These are phyloP conservation scores for Wallacemonas sp. DNA, from an alignment of 208 protist species.

Conservation along the genomic window DNA sequence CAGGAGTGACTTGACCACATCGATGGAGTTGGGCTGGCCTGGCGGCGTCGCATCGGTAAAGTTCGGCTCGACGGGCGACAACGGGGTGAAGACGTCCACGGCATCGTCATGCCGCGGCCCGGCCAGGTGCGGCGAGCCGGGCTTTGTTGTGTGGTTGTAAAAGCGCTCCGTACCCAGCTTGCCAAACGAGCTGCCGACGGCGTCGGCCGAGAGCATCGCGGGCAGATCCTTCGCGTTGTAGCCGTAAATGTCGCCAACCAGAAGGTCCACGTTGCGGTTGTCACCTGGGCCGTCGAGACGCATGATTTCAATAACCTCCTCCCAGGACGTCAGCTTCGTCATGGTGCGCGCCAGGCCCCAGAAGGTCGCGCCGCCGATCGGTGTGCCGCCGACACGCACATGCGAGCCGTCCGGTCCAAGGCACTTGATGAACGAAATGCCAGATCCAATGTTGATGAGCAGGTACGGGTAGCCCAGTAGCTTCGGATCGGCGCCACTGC, in stretches of 20 bases:
- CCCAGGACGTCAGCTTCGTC: slow-evolving; percentile 93
- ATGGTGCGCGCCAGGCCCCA: slow-evolving; percentile 95
- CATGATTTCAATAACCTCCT: slow-evolving; percentile 95
- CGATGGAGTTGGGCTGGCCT: slow-evolving; percentile 42
- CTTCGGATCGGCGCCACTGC: slow-evolving; percentile 25
- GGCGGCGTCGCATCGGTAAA: slow-evolving; percentile 27
- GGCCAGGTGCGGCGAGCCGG: not conserved
- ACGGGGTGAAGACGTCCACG: not conserved
- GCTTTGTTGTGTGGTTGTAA: slow-evolving; percentile 34
- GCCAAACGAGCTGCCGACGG: slow-evolving; percentile 89
- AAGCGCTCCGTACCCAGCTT: slow-evolving; percentile 84
- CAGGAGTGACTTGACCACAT: slow-evolving; percentile 91
- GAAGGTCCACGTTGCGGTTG: slow-evolving; percentile 95
- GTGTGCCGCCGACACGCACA: slow-evolving; percentile 94
- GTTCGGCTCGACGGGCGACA: slow-evolving; percentile 12
- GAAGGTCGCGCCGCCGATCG: slow-evolving; percentile 97
- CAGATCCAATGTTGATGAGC: slow-evolving; percentile 97
- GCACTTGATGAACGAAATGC: slow-evolving; percentile 97
- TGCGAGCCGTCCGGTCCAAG: slow-evolving; percentile 77
- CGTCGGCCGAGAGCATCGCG: slow-evolving; percentile 85
- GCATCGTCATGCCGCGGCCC: slow-evolving; percentile 38
- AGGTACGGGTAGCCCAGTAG: slow-evolving; percentile 94
- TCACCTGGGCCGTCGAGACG: slow-evolving; percentile 92
- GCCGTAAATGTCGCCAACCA: slow-evolving; percentile 98
- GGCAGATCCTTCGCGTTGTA: slow-evolving; percentile 92